Evolutionary conservation across 345 rosid species (phyloP).

Genomic region (Eutrema heterophyllum): DNA sequence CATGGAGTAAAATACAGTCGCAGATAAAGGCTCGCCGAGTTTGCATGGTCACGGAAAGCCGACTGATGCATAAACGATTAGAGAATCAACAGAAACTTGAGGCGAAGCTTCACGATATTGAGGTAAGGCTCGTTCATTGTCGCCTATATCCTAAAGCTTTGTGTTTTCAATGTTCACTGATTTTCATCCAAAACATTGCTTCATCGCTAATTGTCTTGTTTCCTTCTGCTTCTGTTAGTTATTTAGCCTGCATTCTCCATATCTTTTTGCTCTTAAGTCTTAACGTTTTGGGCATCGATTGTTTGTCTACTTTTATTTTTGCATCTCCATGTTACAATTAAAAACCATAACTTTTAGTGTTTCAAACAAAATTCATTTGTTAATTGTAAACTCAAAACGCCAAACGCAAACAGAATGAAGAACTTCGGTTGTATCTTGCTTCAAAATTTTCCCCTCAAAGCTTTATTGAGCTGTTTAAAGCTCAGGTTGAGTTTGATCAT

Average conservation of each 20-base stretch:
- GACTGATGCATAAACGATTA: slow-evolving; percentile 66
- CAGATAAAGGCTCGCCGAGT: slow-evolving; percentile 68
- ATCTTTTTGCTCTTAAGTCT: too few species aligned
- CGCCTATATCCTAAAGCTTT: neutral
- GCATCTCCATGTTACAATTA: too few species aligned
- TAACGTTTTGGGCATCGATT: too few species aligned
- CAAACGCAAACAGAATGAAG: too few species aligned
- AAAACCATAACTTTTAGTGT: neutral
- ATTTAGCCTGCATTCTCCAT: neutral
- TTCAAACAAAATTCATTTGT: neutral
- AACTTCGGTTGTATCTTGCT: neutral
- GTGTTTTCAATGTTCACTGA: neutral
- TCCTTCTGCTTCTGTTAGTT: neutral
- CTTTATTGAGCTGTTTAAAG: neutral
- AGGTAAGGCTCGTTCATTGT: slow-evolving; percentile 36
- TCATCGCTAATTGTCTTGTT: neutral
- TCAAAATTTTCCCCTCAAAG: neutral
- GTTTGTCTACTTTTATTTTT: too few species aligned
- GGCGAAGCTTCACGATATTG: slow-evolving; percentile 84
- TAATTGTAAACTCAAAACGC: too few species aligned
- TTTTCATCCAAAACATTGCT: neutral
- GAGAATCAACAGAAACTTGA: slow-evolving; percentile 93
- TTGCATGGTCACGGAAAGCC: slow-evolving; percentile 76
- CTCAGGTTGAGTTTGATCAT: slow-evolving; percentile 3
- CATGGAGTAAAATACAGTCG: slow-evolving; percentile 78